Percentiles rank a stretch among this genome's conserved stretches.
Evolutionary conservation across 2,329 filamentous ascomycete species (phyloP).

Genomic region (Cladophialophora chaetospira): DNA sequence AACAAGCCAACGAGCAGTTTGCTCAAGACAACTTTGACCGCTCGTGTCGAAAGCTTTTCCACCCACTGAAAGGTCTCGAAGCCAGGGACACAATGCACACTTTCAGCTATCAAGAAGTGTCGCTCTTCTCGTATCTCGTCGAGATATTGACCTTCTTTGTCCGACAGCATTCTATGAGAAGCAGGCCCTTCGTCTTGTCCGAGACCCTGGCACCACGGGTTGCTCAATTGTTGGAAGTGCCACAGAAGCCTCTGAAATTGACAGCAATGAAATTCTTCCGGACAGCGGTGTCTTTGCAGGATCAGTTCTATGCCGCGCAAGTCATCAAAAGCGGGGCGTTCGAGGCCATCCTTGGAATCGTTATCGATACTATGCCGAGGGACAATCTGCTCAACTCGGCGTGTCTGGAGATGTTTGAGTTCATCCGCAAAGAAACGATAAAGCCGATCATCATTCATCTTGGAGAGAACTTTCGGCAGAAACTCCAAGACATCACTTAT

Average conservation of each 20-base stretch:
- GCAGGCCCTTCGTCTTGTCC: slow-evolving; percentile 82
- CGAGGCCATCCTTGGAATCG: slow-evolving; percentile 79
- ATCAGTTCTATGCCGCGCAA: slow-evolving; percentile 87
- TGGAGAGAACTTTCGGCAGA: slow-evolving; percentile 80
- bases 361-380: slow-evolving; percentile 81
- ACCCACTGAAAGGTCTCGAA: slow-evolving; percentile 80
- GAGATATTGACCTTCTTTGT: slow-evolving; percentile 95
- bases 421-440: slow-evolving; percentile 77
- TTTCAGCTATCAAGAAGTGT: slow-evolving; percentile 79
- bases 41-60: slow-evolving; percentile 81
- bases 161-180: slow-evolving; percentile 80
- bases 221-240: slow-evolving; percentile 76
- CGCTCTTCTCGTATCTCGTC: slow-evolving; percentile 86
- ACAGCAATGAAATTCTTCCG: slow-evolving; percentile 93
- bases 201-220: slow-evolving; percentile 78
- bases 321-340: slow-evolving; percentile 75
- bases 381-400: slow-evolving; percentile 94
- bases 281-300: slow-evolving; percentile 78
- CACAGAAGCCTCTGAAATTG: slow-evolving; percentile 89
- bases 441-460: slow-evolving; percentile 82
- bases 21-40: slow-evolving; percentile 87
- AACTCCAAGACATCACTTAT: slow-evolving; percentile 73
- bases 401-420: slow-evolving; percentile 90
- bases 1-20: slow-evolving; percentile 67
- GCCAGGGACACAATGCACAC: slow-evolving; percentile 58